Conservation (phyloP, 495 filamentous ascomycete genomes). For the Xylaria intraflava region DNA sequence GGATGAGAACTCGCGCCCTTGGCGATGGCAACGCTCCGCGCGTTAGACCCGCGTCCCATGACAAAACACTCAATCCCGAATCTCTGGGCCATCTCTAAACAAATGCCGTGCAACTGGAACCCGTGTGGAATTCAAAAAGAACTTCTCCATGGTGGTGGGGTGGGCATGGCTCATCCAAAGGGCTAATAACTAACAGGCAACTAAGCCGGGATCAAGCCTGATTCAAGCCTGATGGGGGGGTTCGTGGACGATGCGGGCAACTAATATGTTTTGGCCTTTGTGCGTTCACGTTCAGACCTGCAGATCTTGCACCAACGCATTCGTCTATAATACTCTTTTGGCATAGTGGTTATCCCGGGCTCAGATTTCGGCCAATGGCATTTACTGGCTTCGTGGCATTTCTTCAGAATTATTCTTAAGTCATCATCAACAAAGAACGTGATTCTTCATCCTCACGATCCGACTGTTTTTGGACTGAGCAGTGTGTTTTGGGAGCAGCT, state of each 20-base stretch:
- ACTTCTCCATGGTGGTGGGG: neutral
- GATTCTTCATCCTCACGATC: neutral
- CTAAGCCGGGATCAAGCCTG: slow-evolving; percentile 6
- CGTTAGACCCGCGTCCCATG: neutral
- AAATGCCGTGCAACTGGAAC: neutral
- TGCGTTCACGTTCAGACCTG: neutral
- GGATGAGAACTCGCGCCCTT: neutral
- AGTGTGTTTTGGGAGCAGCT: neutral
- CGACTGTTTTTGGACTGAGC: neutral
- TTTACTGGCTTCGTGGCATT: slow-evolving; percentile 15
- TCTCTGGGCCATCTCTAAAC: neutral
- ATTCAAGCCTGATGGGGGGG: no score
- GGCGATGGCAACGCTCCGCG: neutral
- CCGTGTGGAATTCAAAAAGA: neutral
- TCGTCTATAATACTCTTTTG: neutral
- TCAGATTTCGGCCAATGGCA: slow-evolving; percentile 25
- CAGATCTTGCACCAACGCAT: neutral
- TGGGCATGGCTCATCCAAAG: slow-evolving; percentile 2
- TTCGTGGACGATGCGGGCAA: slow-evolving; percentile 4
- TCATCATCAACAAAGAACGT: neutral
- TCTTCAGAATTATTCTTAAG: slow-evolving; percentile 13
- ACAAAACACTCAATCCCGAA: neutral
- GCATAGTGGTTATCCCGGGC: neutral
- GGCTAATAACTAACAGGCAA: slow-evolving; percentile 1
- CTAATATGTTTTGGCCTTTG: neutral